Base-by-base conservation (phyloP, 306 rosid genomes). In the Cicer judaicum region DNA sequence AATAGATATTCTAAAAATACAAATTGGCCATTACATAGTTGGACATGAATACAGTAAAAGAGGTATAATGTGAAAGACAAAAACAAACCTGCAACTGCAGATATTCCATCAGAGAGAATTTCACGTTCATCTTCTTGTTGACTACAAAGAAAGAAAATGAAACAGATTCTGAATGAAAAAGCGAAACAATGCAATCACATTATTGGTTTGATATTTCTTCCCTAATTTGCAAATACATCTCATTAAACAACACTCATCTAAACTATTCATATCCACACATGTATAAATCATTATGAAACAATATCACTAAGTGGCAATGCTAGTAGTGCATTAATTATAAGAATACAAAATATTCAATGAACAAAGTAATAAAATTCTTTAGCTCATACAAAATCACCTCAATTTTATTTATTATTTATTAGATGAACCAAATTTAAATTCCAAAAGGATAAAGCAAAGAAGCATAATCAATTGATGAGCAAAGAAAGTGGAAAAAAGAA, bases 51-150 rank as follows among this genome's bases (percentile, higher is more conserved):
- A 54, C 9, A 57, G 12, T 5, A 64, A 71, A 84, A 73, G 5
- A 43, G 7, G 73, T 67, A 73, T 7, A 43, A 72, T 46, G 55
- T 29, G 81, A 70, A 82, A 73, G 83, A 80, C 70, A 42, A 14
- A 14, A 56, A 66, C 29, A 75, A 85, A 93, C 98, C 98, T 88
- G 97, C 72, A 6, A 93, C 88, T 2, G 93, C 75, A 67, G 93
- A 81, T 66, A 74, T 72, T 68, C 83, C 87, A 10, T 85, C 84
- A 0, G 84, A 76, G 29, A 79, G 65, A 81, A 76, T 78, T 78
- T 83, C 91, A 2, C 78, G 83, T 54, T 83, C 92, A 74, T 77
- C 90, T 64, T 88, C 94, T 77, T 67, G 86, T 71, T 84, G 90
- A 83, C 94, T 93, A 84, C 48, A 78, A 18, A 65, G 47, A 77